phyloP scores from a whole-genome alignment of 2,329 filamentous ascomycete genomes.

The Ambrosiella xylebori region DNA sequence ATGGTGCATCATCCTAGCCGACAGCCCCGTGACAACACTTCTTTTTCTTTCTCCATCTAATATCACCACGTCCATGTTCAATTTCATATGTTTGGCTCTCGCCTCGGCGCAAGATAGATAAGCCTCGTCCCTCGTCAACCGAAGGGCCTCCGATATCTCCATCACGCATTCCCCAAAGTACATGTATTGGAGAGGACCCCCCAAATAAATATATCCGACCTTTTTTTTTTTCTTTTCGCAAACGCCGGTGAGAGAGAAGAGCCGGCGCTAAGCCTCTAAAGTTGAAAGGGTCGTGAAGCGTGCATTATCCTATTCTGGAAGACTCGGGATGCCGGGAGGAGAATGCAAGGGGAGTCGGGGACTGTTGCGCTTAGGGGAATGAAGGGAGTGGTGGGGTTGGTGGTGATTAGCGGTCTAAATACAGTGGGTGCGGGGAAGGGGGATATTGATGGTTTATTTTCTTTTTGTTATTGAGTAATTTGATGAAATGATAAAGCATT shows the following conservation, averaged over 20 bases:
- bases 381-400: background rate
- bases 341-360: background rate
- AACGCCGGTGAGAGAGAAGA: no score
- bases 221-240: no score
- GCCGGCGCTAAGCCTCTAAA: background rate
- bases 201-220: no score
- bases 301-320: background rate
- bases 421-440: no score
- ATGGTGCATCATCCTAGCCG: no score
- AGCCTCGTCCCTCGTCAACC: background rate
- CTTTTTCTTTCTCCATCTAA: no score
- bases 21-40: no score
- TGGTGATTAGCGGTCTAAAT: background rate
- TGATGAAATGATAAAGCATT: no score
- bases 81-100: background rate
- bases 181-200: background rate
- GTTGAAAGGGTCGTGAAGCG: background rate
- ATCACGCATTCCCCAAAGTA: background rate
- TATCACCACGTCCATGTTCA: no score
- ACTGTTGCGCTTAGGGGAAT: slow-evolving; percentile 3
- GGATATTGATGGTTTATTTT: no score
- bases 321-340: background rate
- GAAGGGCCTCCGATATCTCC: background rate
- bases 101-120: background rate
- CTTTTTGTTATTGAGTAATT: no score